A percentile compares a stretch with the other conserved stretches of the same genome.
These are phyloP conservation scores for Paecilomyces fulvus DNA, from an alignment of 2,329 filamentous ascomycete genomes.

Conservation along the genomic window DNA sequence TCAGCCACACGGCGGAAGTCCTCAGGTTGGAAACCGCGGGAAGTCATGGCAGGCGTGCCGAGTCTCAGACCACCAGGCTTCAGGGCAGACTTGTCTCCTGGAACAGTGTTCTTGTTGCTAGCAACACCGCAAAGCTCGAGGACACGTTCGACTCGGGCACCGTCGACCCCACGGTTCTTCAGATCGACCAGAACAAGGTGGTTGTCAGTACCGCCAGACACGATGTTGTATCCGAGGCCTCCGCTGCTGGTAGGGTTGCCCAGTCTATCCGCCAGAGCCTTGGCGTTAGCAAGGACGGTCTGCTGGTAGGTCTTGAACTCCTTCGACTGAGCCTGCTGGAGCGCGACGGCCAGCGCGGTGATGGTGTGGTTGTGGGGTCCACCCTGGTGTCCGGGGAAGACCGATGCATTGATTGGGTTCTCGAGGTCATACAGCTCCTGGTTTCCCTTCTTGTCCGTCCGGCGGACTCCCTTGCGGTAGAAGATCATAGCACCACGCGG, in stretches of 20 bases:
- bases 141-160: conserved; percentile 83
- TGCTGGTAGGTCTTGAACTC: conserved; percentile 94
- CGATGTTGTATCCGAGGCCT: conserved; percentile 81
- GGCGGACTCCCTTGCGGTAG: conserved; percentile 94
- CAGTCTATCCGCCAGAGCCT: conserved; percentile 67
- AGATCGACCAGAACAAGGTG: conserved; percentile 96
- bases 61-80: conserved; percentile 89
- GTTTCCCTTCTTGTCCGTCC: conserved; percentile 86
- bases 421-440: conserved; percentile 88
- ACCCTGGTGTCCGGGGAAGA: conserved; percentile 98
- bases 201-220: conserved; percentile 91
- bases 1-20: conserved; percentile 84
- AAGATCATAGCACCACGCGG: conserved; percentile 99
- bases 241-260: conserved; percentile 62
- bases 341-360: conserved; percentile 85
- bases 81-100: conserved; percentile 86
- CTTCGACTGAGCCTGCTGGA: conserved; percentile 82
- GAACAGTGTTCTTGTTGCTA: conserved; percentile 99
- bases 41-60: conserved; percentile 96
- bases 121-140: conserved; percentile 90
- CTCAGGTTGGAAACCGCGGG: conserved; percentile 77
- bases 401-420: conserved; percentile 94
- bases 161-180: conserved; percentile 77
- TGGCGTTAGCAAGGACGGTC: conserved; percentile 86
- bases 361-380: conserved; percentile 99